A percentile compares a stretch with the other conserved stretches of the same genome.
These are phyloP conservation scores for Moringa oleifera DNA, from an alignment of 345 rosid species.

Conservation along the genomic window DNA sequence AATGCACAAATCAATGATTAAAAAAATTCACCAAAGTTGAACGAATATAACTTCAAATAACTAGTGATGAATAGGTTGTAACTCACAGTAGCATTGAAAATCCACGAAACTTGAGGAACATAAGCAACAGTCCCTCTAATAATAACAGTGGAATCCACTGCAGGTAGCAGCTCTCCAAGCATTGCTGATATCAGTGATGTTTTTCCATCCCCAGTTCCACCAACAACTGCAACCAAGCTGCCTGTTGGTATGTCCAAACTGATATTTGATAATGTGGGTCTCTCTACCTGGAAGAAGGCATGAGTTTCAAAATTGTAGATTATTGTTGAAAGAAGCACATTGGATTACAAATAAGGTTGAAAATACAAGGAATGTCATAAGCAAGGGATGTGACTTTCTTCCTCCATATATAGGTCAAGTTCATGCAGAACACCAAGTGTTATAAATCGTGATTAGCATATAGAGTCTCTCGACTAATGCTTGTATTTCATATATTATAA, in stretches of 20 bases:
- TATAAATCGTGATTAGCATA: no score
- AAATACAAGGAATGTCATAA: no score
- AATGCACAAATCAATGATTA: not conserved
- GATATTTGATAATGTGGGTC: conserved; percentile 61
- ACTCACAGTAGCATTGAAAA: conserved; percentile 94
- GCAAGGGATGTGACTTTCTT: no score
- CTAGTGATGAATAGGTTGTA: not conserved
- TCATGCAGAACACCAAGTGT: no score
- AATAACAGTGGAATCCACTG: conserved; percentile 43
- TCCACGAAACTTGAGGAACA: conserved; percentile 98
- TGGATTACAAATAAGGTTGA: no score
- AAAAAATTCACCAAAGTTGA: not conserved
- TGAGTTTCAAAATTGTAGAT: not conserved
- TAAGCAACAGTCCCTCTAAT: conserved; percentile 87
- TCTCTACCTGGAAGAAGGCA: conserved; percentile 41
- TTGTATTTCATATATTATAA: no score
- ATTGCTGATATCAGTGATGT: conserved; percentile 93
- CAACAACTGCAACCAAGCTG: conserved; percentile 83
- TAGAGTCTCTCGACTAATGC: no score
- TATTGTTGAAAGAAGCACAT: no score
- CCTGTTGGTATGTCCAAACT: conserved; percentile 75
- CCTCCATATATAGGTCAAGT: no score
- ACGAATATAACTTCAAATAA: not conserved
- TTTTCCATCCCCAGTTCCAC: conserved; percentile 97
- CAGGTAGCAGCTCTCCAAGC: conserved; percentile 80